phyloP scores from a whole-genome alignment of 2,329 filamentous ascomycete genomes.

The Plectosphaerella cucumerina region DNA sequence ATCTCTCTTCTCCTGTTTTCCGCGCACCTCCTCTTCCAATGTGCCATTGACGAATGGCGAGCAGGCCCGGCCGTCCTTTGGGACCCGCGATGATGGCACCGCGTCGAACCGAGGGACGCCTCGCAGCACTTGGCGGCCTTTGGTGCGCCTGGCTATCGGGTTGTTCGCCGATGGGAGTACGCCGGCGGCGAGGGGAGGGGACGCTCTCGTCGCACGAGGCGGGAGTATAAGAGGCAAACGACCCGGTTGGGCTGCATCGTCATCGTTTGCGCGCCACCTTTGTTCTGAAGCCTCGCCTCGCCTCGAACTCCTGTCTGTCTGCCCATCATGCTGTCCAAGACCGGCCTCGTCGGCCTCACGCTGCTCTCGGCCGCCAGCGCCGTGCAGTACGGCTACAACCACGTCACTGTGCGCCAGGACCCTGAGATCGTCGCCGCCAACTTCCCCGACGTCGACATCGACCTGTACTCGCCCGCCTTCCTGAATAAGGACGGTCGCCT shows the following conservation, averaged over 20 bases:
- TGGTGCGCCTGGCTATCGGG: no score
- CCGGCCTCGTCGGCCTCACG: slow-evolving; percentile 8
- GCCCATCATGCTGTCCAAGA: neutral
- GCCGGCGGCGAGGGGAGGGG: no score
- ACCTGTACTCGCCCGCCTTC: slow-evolving; percentile 13
- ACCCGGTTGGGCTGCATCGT: no score
- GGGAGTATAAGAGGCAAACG: no score
- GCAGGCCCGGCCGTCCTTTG: neutral
- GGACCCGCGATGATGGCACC: no score
- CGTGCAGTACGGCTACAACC: slow-evolving; percentile 12
- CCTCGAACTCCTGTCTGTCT: neutral
- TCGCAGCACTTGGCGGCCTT: no score
- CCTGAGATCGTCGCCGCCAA: slow-evolving; percentile 7
- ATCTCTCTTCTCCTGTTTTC: neutral
- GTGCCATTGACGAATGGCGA: neutral
- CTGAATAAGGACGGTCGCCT: slow-evolving; percentile 7
- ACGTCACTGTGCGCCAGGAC: slow-evolving; percentile 10
- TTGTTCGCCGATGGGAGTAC: no score
- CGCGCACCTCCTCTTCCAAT: neutral
- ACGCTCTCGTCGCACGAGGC: no score
- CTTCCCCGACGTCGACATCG: slow-evolving; percentile 10
- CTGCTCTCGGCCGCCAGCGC: slow-evolving; percentile 7
- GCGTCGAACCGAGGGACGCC: no score
- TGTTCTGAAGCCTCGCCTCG: no score
- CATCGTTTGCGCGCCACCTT: no score